A percentile compares a stretch with the other conserved stretches of the same genome.
Evolutionary conservation across 306 rosid species (phyloP).

Genomic region (Carpinus viminea): DNA sequence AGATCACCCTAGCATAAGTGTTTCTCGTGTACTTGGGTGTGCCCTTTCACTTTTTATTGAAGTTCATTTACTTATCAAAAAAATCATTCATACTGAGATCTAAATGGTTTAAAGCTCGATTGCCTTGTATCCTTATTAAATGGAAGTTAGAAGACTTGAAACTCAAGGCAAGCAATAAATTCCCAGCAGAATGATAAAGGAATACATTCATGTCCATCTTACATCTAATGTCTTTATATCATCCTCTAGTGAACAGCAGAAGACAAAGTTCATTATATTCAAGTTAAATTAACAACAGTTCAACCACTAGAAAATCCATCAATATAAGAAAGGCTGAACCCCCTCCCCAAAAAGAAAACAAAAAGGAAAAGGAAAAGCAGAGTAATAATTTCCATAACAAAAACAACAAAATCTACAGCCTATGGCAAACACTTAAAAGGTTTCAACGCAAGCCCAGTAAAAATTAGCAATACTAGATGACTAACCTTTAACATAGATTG

Average conservation of each 20-base stretch:
- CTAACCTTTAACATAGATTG: slow-evolving; percentile 89
- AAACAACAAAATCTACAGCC: slow-evolving; percentile 4
- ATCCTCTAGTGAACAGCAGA: background rate
- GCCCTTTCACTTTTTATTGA: no score
- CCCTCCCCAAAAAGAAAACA: background rate
- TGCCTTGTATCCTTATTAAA: background rate
- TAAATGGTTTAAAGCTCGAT: background rate
- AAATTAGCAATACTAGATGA: slow-evolving; percentile 22
- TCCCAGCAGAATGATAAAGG: background rate
- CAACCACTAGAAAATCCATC: background rate
- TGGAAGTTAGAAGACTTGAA: background rate
- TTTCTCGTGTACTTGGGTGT: background rate
- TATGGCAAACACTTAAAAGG: background rate
- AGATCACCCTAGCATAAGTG: background rate
- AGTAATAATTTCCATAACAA: background rate
- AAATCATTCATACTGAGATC: background rate
- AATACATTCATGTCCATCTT: background rate
- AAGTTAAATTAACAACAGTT: slow-evolving; percentile 3
- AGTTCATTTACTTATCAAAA: no score
- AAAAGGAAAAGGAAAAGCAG: background rate
- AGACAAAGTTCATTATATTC: background rate
- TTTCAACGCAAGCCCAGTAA: slow-evolving; percentile 6
- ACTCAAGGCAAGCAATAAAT: background rate
- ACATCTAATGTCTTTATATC: background rate
- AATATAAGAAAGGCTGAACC: background rate